These are phyloP conservation scores for Podosphaera fusca DNA, from an alignment of 2,329 filamentous ascomycete genomes.

Conservation along the genomic window DNA sequence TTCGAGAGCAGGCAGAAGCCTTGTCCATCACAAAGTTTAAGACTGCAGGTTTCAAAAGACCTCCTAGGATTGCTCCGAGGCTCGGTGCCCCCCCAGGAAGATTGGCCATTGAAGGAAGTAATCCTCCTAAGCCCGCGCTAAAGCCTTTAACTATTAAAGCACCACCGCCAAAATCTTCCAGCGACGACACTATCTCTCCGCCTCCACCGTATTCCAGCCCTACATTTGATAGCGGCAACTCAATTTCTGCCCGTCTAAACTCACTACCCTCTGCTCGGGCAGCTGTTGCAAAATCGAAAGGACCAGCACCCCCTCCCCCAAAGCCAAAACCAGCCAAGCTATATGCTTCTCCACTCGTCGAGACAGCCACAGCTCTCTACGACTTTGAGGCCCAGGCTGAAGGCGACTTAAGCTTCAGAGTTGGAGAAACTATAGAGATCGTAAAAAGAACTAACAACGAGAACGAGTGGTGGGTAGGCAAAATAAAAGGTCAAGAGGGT, in stretches of 20 bases:
- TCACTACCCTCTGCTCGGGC: slow-evolving; percentile 21
- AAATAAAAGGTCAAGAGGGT: slow-evolving; percentile 53
- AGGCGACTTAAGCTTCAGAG: slow-evolving; percentile 73
- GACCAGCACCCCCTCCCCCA: slow-evolving; percentile 43
- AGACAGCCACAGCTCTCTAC: slow-evolving; percentile 77
- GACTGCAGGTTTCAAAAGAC: slow-evolving; percentile 47
- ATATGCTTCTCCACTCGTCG: slow-evolving; percentile 37
- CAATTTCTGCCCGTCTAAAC: slow-evolving; percentile 18
- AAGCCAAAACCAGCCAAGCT: slow-evolving; percentile 63
- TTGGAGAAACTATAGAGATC: slow-evolving; percentile 81
- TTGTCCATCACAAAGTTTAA: slow-evolving; percentile 80
- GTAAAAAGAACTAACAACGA: slow-evolving; percentile 61
- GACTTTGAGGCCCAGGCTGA: slow-evolving; percentile 93
- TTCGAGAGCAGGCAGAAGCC: slow-evolving; percentile 64
- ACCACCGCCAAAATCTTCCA: slow-evolving; percentile 17
- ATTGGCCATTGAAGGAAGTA: slow-evolving; percentile 16
- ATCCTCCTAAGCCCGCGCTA: slow-evolving; percentile 10
- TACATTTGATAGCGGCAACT: slow-evolving; percentile 5
- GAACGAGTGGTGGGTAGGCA: slow-evolving; percentile 95
- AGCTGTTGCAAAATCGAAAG: slow-evolving; percentile 42
- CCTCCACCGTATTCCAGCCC: slow-evolving; percentile 46
- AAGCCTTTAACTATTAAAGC: slow-evolving; percentile 15
- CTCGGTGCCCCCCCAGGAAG: slow-evolving; percentile 8
- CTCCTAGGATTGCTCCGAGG: slow-evolving; percentile 10
- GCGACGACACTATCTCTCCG: slow-evolving; percentile 29